A percentile compares a stretch with the other conserved stretches of the same genome.
phyloP scores from a whole-genome alignment of 2,329 filamentous ascomycete genomes.

The Neophaeococcomyces mojaviensis region DNA sequence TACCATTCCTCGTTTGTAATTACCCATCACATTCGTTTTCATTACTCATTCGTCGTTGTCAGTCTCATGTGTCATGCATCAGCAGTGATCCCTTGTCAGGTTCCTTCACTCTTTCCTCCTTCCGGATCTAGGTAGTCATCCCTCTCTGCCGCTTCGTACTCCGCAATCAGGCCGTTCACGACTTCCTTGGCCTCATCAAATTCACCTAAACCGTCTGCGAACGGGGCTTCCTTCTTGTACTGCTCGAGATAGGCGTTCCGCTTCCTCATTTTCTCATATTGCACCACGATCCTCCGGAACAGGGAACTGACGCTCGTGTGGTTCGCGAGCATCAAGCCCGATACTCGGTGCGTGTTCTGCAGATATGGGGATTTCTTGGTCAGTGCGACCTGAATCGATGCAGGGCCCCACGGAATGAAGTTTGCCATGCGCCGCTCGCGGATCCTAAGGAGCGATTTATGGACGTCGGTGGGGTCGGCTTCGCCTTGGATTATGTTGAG shows the following conservation, averaged over 20 bases:
- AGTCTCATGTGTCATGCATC: too few species aligned
- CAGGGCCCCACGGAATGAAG: constrained; percentile 97
- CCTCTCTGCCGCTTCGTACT: constrained; percentile 93
- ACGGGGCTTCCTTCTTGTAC: constrained; percentile 93
- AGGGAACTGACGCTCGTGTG: constrained; percentile 95
- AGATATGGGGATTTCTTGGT: constrained; percentile 97
- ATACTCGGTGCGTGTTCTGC: constrained; percentile 86
- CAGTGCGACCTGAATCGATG: constrained; percentile 92
- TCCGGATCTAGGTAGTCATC: constrained; percentile 81
- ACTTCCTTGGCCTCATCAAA: constrained; percentile 94
- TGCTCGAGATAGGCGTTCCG: constrained; percentile 93
- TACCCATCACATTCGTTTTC: too few species aligned
- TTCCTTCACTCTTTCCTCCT: constrained; percentile 21
- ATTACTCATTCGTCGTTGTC: too few species aligned
- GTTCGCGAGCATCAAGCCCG: constrained; percentile 94
- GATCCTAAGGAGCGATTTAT: constrained; percentile 95
- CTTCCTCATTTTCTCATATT: constrained; percentile 91
- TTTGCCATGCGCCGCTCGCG: constrained; percentile 87
- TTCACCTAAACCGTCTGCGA: constrained; percentile 82
- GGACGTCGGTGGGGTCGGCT: constrained; percentile 92
- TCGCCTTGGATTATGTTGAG: constrained; percentile 98
- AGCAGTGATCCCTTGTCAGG: too few species aligned
- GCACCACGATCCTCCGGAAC: constrained; percentile 86
- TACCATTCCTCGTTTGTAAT: too few species aligned
- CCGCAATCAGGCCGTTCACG: constrained; percentile 79